Evolutionary conservation across 2,329 filamentous ascomycete species (phyloP).

Genomic region (Dryadomyces quercivorus): DNA sequence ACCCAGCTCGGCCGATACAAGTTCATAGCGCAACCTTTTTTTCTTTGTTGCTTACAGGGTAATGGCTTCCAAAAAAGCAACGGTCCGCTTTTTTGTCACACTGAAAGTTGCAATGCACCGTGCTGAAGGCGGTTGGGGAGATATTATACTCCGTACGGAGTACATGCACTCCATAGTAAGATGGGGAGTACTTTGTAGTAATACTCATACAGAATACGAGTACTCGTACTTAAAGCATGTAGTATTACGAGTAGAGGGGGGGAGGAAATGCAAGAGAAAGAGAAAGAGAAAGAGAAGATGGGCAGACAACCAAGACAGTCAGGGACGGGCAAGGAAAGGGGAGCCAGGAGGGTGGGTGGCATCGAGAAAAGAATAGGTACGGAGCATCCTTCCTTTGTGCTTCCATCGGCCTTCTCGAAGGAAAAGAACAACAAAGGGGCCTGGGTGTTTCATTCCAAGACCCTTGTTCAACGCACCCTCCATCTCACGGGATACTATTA

Average conservation of each 20-base stretch:
- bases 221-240: too few relatives aligned
- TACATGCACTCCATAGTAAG: background rate
- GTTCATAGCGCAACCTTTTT: background rate
- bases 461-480: background rate
- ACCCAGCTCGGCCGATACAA: background rate
- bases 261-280: background rate
- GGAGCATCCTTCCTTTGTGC: background rate
- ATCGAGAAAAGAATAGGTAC: background rate
- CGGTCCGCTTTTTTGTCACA: background rate
- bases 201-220: background rate
- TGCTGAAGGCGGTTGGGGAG: background rate
- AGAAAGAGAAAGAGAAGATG: background rate
- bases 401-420: slow-evolving; percentile 7
- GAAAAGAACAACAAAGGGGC: background rate
- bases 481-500: background rate
- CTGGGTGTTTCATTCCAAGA: background rate
- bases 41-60: background rate
- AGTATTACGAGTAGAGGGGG: too few relatives aligned
- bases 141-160: background rate
- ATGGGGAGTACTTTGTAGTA: too few relatives aligned
- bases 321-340: too few relatives aligned
- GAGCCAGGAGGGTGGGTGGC: background rate
- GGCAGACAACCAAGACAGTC: too few relatives aligned
- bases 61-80: too few relatives aligned
- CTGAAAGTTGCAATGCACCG: background rate